A percentile compares a stretch with the other conserved stretches of the same genome.
Evolutionary conservation across 192 early-diverging fungal genomes (phyloP).

Genomic region (Coemansia sp.): DNA sequence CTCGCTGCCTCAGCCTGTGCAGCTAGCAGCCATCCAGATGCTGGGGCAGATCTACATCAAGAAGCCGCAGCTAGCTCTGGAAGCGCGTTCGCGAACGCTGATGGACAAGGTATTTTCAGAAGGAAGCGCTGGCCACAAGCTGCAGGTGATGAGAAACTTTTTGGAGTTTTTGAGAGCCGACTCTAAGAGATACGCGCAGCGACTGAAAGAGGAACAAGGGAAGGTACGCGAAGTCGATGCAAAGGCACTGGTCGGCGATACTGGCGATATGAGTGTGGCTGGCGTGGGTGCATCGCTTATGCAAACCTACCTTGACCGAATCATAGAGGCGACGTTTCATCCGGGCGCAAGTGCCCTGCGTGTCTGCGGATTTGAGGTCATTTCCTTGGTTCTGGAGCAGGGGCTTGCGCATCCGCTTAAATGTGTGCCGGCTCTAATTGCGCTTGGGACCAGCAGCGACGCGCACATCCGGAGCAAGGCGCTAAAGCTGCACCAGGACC

Average conservation of each 20-base stretch:
- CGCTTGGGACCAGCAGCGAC: constrained; percentile 75
- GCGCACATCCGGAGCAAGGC: constrained; percentile 66
- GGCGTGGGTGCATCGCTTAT: constrained; percentile 88
- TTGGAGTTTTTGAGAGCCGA: constrained; percentile 69
- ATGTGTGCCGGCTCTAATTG: constrained; percentile 88
- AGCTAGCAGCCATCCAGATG: constrained; percentile 61
- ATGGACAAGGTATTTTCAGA: constrained; percentile 69
- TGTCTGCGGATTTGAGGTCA: constrained; percentile 72
- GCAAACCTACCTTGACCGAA: constrained; percentile 78
- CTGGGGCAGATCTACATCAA: constrained; percentile 72
- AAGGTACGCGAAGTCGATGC: constrained; percentile 63
- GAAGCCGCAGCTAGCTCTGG: constrained; percentile 67
- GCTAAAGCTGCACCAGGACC: constrained; percentile 67
- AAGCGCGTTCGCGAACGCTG: constrained; percentile 53
- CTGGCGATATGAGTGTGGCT: constrained; percentile 77
- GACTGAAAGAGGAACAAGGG: constrained; percentile 45
- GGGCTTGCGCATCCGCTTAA: constrained; percentile 87
- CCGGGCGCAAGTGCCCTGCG: constrained; percentile 59
- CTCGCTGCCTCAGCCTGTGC: constrained; percentile 37
- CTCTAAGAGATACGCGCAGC: constrained; percentile 56
- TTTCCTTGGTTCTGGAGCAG: constrained; percentile 82
- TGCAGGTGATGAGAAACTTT: constrained; percentile 72
- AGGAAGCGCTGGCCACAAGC: constrained; percentile 54
- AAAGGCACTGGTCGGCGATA: constrained; percentile 76
- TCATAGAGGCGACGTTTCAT: constrained; percentile 72